Percentiles rank a stretch among this genome's conserved stretches.
These are phyloP conservation scores for Dictyostelium purpureum DNA, from an alignment of 78 protist species.

Conservation along the genomic window DNA sequence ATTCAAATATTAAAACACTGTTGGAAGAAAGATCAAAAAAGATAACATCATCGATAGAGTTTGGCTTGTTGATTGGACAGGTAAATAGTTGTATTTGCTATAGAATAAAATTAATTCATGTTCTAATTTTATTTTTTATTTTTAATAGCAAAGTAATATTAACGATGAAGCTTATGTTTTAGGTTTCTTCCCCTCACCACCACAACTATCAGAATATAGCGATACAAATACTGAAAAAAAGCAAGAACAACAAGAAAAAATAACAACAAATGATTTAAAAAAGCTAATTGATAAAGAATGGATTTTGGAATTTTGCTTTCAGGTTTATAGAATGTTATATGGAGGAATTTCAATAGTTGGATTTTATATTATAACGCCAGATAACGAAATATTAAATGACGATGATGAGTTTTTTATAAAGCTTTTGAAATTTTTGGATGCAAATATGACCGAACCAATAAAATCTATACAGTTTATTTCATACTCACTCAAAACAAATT, in stretches of 20 bases:
- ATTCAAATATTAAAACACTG: not conserved
- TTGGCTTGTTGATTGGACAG: slow-evolving; percentile 19
- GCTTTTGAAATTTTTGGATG: not conserved
- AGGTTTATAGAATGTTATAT: slow-evolving; percentile 25
- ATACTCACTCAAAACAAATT: not conserved
- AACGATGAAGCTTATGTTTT: not conserved
- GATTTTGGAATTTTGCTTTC: slow-evolving; percentile 20
- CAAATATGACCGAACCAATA: not conserved
- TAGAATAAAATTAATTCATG: too few relatives aligned
- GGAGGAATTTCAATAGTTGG: slow-evolving; percentile 30
- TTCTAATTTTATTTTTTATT: too few relatives aligned
- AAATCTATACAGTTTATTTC: not conserved
- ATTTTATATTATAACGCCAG: not conserved
- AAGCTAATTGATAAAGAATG: slow-evolving; percentile 6
- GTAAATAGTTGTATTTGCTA: not conserved
- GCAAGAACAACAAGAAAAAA: not conserved
- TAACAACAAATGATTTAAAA: not conserved
- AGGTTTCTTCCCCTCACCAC: not conserved
- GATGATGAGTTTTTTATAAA: not conserved
- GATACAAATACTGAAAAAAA: too few relatives aligned
- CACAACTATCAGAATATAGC: not conserved
- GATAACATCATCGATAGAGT: not conserved
- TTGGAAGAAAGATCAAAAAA: not conserved
- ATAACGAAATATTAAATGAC: not conserved
- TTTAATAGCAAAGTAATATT: not conserved